Evolutionary conservation across 176 grass and related monocot species (phyloP).

Genomic region (Aegilops longissima): DNA sequence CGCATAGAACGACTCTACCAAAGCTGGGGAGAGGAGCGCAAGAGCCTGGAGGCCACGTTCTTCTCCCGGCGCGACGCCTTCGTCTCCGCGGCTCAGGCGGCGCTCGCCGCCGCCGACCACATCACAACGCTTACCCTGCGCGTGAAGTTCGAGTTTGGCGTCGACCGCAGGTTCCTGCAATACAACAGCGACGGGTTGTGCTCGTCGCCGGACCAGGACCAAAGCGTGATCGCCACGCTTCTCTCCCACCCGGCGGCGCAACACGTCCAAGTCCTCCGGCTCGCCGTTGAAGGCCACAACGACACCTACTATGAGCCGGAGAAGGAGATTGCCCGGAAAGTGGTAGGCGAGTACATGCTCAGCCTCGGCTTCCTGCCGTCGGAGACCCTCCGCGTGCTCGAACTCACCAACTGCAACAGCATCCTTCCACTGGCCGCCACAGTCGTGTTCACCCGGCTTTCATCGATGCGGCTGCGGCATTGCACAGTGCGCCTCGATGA

Average conservation of each 20-base stretch:
- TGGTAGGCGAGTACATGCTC: background rate
- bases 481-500: background rate
- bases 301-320: background rate
- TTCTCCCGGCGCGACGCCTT: background rate
- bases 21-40: too few species aligned
- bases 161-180: background rate
- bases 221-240: too few species aligned
- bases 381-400: too few species aligned
- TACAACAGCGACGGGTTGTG: background rate
- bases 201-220: too few species aligned
- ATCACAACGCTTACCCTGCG: background rate
- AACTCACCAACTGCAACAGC: too few species aligned
- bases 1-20: too few species aligned
- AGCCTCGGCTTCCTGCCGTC: too few species aligned
- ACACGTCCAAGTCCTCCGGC: background rate
- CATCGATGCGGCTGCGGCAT: background rate
- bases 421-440: background rate
- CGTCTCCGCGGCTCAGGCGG: background rate
- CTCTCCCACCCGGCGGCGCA: background rate
- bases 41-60: too few species aligned
- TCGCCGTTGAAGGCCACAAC: background rate
- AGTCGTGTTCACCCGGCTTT: background rate
- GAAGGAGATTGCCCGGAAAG: background rate
- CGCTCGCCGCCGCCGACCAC: background rate
- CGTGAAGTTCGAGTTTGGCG: background rate